Evolutionary conservation across 192 early-diverging fungal species (phyloP), one percentile per base, ranked within the genome.

Genomic region (Chytriomyces confervae): DNA sequence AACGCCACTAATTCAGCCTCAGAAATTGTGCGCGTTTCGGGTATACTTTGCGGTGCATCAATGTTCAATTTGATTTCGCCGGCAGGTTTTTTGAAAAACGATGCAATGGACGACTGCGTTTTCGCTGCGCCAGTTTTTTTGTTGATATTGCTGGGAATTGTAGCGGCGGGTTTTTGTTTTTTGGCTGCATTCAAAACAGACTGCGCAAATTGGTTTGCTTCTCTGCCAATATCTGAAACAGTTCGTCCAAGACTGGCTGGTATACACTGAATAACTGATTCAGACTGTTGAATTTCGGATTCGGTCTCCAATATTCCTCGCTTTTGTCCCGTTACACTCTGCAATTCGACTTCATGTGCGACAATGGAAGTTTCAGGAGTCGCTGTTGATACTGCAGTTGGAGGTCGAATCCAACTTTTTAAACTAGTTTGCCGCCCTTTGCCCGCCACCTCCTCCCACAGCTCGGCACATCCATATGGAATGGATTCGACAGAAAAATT

Each of bases 391-490:
- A 2, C 36, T 36, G 36, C 63, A 5, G 27, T 4, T 49, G 43
- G 43, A 43, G 36, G 27, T 48, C 6, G 29, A 62, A 75, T 13
- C 72, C 78, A 80, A 20, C 64, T 24, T n/a, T 84, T 82, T 43
- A 93, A 71, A 67, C 83, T 91, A 61, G 83, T 82, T 67, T 93
- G 92, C 65, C 82, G 87, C 29, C 72, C 72, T 9, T n/a, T 29
- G 23, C 85, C 89, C 11, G 79, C 51, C 77, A 92, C 91, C 62
- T 87, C 86, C 6, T 87, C 84, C 80, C 86, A 88, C 72, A 83
- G 89, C 74, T 81, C 85, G 4, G 90, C 84, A 79, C 86, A 93
- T 10, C 84, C 81, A 9, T 23, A 74, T 44, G 80, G 85, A 53
- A 73, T 79, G 64, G 71, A 23, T 16, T 13, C 27, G 1, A 16